Conservation (phyloP, 176 grass and related monocot genomes). For the Zizania latifolia region DNA sequence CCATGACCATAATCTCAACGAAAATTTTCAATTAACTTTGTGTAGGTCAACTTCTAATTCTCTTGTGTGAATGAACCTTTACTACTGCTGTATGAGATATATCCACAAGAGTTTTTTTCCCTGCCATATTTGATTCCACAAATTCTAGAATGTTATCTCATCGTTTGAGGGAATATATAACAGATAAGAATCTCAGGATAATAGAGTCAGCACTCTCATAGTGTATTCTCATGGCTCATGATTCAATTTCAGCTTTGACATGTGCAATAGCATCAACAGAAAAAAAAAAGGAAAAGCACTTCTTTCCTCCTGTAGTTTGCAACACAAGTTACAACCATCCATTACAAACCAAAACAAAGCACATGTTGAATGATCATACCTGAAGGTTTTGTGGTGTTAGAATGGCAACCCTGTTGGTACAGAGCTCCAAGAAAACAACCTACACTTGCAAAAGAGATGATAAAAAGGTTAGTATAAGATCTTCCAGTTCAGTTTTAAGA, state of each 20-base stretch:
- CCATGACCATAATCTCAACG: not conserved
- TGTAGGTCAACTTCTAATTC: not conserved
- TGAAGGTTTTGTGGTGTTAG: conserved; percentile 74
- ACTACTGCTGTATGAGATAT: not conserved
- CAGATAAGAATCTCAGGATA: not conserved
- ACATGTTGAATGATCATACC: conserved; percentile 40
- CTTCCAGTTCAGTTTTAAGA: not conserved
- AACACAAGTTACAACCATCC: not conserved
- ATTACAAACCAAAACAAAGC: not conserved
- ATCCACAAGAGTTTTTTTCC: not conserved
- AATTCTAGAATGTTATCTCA: not conserved
- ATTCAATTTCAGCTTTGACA: not conserved
- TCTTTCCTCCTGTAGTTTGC: not conserved
- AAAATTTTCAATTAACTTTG: not conserved
- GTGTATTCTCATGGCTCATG: not conserved
- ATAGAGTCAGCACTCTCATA: not conserved
- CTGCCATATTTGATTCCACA: not conserved
- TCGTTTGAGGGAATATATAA: not conserved
- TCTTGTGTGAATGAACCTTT: not conserved
- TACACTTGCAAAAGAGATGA: conserved; percentile 27
- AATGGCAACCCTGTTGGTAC: conserved; percentile 65
- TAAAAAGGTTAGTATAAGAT: conserved; percentile 15
- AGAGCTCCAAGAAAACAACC: conserved; percentile 96
- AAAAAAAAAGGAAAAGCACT: not conserved
- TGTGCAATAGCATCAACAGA: not conserved